Base-by-base conservation (phyloP, 2,329 filamentous ascomycete genomes). In the Cladorrhinum sp. region DNA sequence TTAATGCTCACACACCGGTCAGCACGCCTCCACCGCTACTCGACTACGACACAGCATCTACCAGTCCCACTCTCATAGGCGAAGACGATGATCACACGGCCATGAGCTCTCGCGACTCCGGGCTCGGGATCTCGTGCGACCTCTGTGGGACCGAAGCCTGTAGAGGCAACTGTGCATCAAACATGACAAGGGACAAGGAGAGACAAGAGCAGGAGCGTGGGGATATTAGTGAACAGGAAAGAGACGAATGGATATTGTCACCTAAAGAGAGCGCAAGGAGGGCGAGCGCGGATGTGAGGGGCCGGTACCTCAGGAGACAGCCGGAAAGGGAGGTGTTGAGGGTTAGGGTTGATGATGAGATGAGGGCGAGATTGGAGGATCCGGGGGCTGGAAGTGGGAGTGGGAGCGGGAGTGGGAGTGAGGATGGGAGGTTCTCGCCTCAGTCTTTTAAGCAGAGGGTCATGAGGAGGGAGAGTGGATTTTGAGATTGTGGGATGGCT, bases 391-490 rank as follows among this genome's bases (percentile, higher is more conserved):
- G 18, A 6, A 36, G 16, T 9, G 65, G 36, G 6, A 49, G 52
- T 9, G 50, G 58, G 21, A 18, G 49, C 23, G 12, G 60, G 20
- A 12, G 18, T 14, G 12, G 60, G 20, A 12, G 18, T 14, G 56
- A 48, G 49, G 56, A 33, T 53, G 5, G 42, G n/a, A 46, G 42
- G 42, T 68, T 65, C 50, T 68, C 67, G 42, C 67, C 67, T 3
- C 64, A 67, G 46, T 66, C 64, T n/a, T 68, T 68, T 10, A 67
- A 65, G 28, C 62, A 67, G 60, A 55, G 67, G 61, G 53, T 67
- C 14, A 48, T 67, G 62, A 65, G 62, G 59, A 48, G 42, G 18
- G 42, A 46, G n/a, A 36, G 33, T 36, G 33, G 33, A 3, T 36
- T 36, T 36, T 36, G 33, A 30, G 26, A 28, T 28, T 28, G 26